A percentile compares a stretch with the other conserved stretches of the same genome.
phyloP scores from a whole-genome alignment of 768 basidiomycete genomes.

The Pleurotus ostreatus region DNA sequence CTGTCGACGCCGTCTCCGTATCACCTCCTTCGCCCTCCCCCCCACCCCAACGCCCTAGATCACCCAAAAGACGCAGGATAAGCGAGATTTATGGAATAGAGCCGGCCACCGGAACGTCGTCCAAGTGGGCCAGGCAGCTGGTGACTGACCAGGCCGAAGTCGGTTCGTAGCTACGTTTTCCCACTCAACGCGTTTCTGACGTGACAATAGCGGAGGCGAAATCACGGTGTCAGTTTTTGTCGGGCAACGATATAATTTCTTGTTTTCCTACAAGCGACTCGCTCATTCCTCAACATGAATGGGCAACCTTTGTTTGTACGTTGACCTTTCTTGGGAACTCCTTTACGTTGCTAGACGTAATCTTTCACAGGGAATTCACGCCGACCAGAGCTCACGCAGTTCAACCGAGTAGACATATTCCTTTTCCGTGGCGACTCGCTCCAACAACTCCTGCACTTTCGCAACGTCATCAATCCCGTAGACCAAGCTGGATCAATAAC shows the following conservation, averaged over 20 bases:
- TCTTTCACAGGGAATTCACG: conserved; percentile 64
- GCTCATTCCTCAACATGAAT: conserved; percentile 66
- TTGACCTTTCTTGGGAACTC: conserved; percentile 21
- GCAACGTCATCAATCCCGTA: conserved; percentile 37
- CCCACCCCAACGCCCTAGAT: conserved; percentile 15
- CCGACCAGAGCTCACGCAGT: conserved; percentile 61
- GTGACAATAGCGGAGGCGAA: conserved; percentile 35
- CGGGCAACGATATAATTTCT: conserved; percentile 70
- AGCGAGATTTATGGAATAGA: conserved; percentile 12
- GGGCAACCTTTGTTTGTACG: conserved; percentile 78
- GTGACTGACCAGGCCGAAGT: conserved; percentile 33
- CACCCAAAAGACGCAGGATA: conserved; percentile 28
- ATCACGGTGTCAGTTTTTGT: conserved; percentile 44
- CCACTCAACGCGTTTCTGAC: conserved; percentile 7
- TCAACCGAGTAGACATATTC: conserved; percentile 66
- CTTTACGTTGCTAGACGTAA: conserved; percentile 11
- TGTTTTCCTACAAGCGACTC: conserved; percentile 66
- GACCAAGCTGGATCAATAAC: conserved; percentile 52
- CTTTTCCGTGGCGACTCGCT: conserved; percentile 73
- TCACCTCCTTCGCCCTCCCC: conserved; percentile 10
- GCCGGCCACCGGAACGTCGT: conserved; percentile 18
- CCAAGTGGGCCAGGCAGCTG: conserved; percentile 30
- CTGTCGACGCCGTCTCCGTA: conserved; percentile 10
- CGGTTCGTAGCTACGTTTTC: conserved; percentile 19
- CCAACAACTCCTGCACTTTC: conserved; percentile 39